These are phyloP conservation scores for Arthrobotrys conoides DNA, from an alignment of 2,329 filamentous ascomycete species.

Conservation along the genomic window DNA sequence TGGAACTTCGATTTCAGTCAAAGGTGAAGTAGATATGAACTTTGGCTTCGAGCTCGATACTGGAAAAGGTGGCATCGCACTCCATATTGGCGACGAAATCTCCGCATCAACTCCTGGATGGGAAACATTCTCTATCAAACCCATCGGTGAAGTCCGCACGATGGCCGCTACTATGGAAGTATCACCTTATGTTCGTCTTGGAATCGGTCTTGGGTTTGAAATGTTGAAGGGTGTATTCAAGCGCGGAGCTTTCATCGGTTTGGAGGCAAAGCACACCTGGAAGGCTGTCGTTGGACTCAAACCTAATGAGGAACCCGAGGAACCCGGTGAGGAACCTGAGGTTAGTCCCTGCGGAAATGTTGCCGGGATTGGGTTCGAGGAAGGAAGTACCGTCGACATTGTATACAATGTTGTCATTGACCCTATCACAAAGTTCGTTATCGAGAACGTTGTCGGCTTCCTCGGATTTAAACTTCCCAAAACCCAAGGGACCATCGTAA, in stretches of 20 bases:
- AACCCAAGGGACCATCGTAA: not conserved
- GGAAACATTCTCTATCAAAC: not conserved
- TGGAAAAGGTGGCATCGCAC: not conserved
- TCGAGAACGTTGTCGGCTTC: not conserved
- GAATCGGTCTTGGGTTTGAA: not conserved
- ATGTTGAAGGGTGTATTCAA: conserved; percentile 1
- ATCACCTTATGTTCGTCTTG: conserved; percentile 1
- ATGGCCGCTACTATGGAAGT: not conserved
- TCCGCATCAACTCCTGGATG: not conserved
- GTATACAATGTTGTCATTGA: conserved; percentile 11
- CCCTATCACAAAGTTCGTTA: not conserved
- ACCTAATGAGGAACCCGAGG: not conserved
- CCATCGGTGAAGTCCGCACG: not conserved
- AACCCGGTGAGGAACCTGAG: too few relatives aligned
- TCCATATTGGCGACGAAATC: conserved; percentile 1
- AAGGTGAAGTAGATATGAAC: not conserved
- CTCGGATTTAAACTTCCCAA: not conserved
- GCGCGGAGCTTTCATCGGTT: not conserved
- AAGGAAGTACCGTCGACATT: not conserved
- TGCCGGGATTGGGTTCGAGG: not conserved
- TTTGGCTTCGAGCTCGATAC: not conserved
- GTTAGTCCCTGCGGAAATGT: too few relatives aligned
- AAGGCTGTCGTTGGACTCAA: not conserved
- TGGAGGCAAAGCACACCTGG: not conserved
- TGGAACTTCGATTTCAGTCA: not conserved